phyloP scores from a whole-genome alignment of 441 rosid genomes.

The Codiaeum variegatum region DNA sequence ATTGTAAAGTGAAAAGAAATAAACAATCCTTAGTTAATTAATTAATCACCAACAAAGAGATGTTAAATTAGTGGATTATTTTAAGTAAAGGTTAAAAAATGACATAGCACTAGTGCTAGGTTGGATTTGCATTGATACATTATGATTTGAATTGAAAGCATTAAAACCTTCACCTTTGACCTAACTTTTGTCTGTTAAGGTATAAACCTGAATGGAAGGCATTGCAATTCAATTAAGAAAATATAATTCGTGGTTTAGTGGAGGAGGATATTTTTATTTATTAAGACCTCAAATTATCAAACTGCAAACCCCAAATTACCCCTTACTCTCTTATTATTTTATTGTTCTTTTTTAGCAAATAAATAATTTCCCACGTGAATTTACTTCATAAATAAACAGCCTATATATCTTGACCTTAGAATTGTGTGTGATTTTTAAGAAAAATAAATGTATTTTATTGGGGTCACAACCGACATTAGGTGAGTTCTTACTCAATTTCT shows the following conservation, averaged over 20 bases:
- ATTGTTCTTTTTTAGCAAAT: neutral
- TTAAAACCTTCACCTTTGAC: conserved; percentile 1
- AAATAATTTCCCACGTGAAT: neutral
- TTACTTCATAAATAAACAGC: neutral
- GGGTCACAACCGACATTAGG: neutral
- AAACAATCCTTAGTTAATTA: too few relatives aligned
- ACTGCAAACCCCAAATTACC: neutral
- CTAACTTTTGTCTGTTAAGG: neutral
- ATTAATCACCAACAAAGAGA: neutral
- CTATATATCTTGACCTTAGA: neutral
- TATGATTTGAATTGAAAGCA: neutral
- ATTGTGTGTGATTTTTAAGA: neutral
- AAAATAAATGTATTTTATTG: neutral
- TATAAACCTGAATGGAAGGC: neutral
- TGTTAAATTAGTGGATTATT: neutral
- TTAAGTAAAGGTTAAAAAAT: neutral
- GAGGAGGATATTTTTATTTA: conserved; percentile 7
- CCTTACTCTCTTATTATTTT: neutral
- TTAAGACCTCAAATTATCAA: neutral
- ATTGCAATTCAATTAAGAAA: neutral
- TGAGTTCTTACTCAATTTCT: neutral
- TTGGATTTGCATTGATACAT: conserved; percentile 7
- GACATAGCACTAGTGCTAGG: neutral
- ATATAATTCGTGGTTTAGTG: neutral
- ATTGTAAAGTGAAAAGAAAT: neutral